phyloP scores from a whole-genome alignment of 1,284 basidiomycete genomes.

The Microbotryomycetes sp. region DNA sequence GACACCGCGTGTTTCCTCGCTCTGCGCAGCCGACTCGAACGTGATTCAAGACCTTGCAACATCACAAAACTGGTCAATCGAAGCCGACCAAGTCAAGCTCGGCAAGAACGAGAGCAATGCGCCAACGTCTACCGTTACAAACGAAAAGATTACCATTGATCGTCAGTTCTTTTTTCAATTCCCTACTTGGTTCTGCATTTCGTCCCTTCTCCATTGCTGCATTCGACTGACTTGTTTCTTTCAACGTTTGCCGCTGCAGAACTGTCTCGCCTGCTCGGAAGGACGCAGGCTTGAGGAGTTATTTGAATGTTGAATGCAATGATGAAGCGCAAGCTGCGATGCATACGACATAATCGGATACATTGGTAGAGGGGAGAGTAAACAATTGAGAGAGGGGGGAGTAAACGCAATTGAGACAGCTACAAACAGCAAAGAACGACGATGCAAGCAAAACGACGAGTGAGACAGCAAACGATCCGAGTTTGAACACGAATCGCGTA shows the following conservation, averaged over 20 bases:
- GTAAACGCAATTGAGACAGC: no score
- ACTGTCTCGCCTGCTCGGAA: constrained; percentile 21
- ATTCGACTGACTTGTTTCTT: background rate
- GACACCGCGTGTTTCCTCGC: no score
- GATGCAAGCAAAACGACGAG: no score
- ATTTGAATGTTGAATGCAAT: no score
- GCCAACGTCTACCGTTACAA: constrained; percentile 24
- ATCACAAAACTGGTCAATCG: constrained; percentile 15
- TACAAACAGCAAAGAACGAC: no score
- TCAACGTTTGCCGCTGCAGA: constrained; percentile 4
- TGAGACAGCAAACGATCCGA: no score
- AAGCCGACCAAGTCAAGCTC: constrained; percentile 11
- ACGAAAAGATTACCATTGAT: constrained; percentile 29
- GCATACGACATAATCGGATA: no score
- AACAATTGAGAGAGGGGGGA: no score
- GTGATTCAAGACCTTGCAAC: background rate
- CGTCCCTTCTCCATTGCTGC: background rate
- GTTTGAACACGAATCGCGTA: no score
- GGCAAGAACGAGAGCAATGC: constrained; percentile 29
- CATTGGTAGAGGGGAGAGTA: no score
- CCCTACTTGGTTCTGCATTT: background rate
- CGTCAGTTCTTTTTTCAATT: constrained; percentile 10
- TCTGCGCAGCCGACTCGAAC: background rate
- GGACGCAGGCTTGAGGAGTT: constrained; percentile 11
- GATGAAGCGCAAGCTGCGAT: no score